Evolutionary conservation across 352 stramenopile genomes (phyloP), one percentile per base, ranked within the genome.

Genomic region (Phytophthora palmivora): DNA sequence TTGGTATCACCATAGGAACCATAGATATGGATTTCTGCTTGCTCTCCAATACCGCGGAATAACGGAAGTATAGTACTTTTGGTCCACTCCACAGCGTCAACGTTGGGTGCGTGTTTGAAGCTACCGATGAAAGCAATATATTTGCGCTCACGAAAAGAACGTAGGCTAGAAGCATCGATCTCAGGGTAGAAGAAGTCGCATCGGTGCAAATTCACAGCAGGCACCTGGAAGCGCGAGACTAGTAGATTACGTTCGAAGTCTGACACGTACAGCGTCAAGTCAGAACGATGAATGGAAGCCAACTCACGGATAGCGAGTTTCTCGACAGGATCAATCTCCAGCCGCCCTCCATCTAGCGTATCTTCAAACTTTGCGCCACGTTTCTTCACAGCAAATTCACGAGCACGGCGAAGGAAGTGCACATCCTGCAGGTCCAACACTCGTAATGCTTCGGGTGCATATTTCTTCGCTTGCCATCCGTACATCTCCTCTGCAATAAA

Each of bases 91-190:
- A 98, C 65, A 3, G 88, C 91, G 63, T 98, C 93, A 0, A 96
- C 80, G 56, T 98, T 98, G 0, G 95, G 95, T 2, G 74, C 44
- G 58, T 98, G 95, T 61, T 94, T 95, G 61, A 98, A 98, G 57
- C 89, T 97, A 5, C 95, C 95, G 24, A 97, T 91, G 41, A 97
- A 92, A 6, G 89, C 89, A n/a, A 96, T 74, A 60, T 94, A 50
- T n/a, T 76, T 69, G 1, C 87, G 74, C 2, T 75, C 43, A 0
- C 47, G 15, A 18, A 81, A 74, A 2, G 63, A 28, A 10, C 63
- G 59, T 7, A 84, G 8, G 7, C 39, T 30, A 11, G 59, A 76
- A 2, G 26, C n/a, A 9, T 72, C 30, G 6, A 66, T 58, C 0
- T 39, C 33, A 8, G 86, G 74, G 33, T 91, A 91, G 55, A 92